A percentile compares a stretch with the other conserved stretches of the same genome.
These are phyloP conservation scores for Sporobolomyces phaffii DNA, from an alignment of 768 basidiomycete species.

Conservation along the genomic window DNA sequence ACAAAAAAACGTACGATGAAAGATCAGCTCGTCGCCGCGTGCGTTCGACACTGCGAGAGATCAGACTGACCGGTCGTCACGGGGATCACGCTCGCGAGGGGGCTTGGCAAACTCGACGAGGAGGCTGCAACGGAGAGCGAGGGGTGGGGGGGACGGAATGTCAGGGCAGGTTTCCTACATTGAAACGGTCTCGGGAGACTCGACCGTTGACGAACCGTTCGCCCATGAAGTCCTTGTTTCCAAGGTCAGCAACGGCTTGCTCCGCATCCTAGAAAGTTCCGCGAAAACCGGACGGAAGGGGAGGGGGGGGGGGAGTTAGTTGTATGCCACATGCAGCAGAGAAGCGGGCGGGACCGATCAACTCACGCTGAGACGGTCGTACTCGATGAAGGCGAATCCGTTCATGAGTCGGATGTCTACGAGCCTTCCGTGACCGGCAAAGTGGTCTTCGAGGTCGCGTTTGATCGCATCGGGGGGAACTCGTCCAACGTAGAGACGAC, in stretches of 20 bases:
- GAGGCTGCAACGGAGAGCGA: slow-evolving; percentile 55
- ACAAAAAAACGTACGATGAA: too few species aligned
- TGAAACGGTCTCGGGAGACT: not conserved
- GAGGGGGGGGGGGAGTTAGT: not conserved
- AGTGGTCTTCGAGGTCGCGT: slow-evolving; percentile 38
- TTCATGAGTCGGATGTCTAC: slow-evolving; percentile 40
- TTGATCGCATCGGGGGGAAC: slow-evolving; percentile 32
- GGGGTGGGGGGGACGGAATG: not conserved
- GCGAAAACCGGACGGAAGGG: too few species aligned
- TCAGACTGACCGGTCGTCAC: slow-evolving; percentile 22
- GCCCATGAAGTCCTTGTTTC: slow-evolving; percentile 84
- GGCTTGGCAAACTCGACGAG: slow-evolving; percentile 96
- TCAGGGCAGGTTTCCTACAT: not conserved
- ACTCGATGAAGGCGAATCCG: slow-evolving; percentile 95
- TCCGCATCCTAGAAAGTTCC: slow-evolving; percentile 71
- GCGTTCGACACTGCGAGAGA: not conserved
- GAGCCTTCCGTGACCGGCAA: slow-evolving; percentile 29
- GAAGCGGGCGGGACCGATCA: not conserved
- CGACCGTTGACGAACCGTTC: slow-evolving; percentile 55
- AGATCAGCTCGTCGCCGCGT: too few species aligned
- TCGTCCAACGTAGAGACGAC: slow-evolving; percentile 42
- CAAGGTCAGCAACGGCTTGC: slow-evolving; percentile 73
- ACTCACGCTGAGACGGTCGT: slow-evolving; percentile 69
- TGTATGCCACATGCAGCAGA: not conserved
- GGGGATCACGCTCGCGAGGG: slow-evolving; percentile 36